These are phyloP conservation scores for Vickermania spadyakhi DNA, from an alignment of 208 protist species.

Conservation along the genomic window DNA sequence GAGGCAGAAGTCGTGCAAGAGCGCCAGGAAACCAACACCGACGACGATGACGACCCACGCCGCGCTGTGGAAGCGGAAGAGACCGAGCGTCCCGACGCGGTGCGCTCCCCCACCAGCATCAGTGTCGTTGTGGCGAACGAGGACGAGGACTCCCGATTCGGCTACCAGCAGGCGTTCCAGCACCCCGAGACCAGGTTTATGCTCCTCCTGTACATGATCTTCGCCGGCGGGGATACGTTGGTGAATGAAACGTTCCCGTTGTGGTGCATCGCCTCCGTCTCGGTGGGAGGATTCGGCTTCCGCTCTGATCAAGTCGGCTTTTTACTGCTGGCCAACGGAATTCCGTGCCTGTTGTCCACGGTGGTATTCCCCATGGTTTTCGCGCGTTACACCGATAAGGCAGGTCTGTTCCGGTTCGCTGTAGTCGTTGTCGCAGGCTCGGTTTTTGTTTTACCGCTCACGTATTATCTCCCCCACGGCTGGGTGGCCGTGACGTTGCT, in stretches of 20 bases:
- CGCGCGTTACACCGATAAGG: conserved; percentile 17
- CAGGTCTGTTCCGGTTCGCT: conserved; percentile 30
- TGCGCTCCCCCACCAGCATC: too few species aligned
- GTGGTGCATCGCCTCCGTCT: conserved; percentile 22
- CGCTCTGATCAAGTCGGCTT: conserved; percentile 13
- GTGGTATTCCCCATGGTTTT: conserved; percentile 25
- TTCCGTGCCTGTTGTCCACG: conserved; percentile 30
- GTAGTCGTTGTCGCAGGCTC: conserved; percentile 5
- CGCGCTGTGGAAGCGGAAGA: neutral
- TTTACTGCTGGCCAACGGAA: conserved; percentile 35
- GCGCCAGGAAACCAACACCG: neutral
- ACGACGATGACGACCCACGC: neutral
- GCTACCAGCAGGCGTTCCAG: conserved; percentile 38
- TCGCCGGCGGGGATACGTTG: conserved; percentile 25
- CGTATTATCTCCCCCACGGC: neutral
- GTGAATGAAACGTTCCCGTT: conserved; percentile 32
- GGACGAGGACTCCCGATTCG: conserved; percentile 14
- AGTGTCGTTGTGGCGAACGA: neutral
- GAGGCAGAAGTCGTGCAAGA: conserved; percentile 15
- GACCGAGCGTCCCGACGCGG: neutral
- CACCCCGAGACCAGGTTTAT: conserved; percentile 24
- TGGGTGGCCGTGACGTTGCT: conserved; percentile 11
- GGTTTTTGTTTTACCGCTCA: neutral
- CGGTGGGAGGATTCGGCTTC: conserved; percentile 25
- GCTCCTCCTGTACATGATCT: conserved; percentile 50